Evolutionary conservation across 225 moss, liverwort and hornwort species (phyloP).

Genomic region (Polytrichum commune): DNA sequence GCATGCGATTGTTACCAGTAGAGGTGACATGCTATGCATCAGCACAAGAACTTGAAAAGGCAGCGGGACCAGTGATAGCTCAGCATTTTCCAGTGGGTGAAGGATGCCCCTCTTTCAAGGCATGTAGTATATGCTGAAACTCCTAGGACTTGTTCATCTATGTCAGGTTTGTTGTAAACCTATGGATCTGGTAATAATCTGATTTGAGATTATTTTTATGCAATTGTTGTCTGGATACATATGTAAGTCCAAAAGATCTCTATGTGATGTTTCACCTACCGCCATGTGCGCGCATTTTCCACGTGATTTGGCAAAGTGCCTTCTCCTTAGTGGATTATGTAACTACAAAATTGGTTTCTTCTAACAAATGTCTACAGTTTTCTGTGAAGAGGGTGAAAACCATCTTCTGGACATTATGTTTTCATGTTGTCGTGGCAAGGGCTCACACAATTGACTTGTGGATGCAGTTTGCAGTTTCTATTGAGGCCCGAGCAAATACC

Average conservation of each 20-base stretch:
- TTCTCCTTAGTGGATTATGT: too few species aligned
- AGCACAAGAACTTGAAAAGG: conserved; percentile 75
- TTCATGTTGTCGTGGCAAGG: too few species aligned
- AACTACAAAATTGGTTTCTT: too few species aligned
- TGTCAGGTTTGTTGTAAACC: background rate
- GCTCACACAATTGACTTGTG: background rate
- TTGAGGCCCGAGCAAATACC: conserved; percentile 94
- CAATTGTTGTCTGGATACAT: background rate
- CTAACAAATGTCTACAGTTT: too few species aligned
- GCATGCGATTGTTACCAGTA: conserved; percentile 90
- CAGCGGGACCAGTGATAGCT: conserved; percentile 70
- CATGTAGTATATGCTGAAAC: conserved; percentile 7
- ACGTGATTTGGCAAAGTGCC: too few species aligned
- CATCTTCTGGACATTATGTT: too few species aligned
- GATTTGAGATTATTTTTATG: background rate
- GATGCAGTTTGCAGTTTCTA: conserved; percentile 87
- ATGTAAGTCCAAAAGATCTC: too few species aligned
- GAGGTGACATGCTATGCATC: conserved; percentile 96
- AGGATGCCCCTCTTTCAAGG: conserved; percentile 75
- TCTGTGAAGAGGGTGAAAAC: too few species aligned
- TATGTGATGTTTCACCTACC: too few species aligned
- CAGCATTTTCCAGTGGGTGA: conserved; percentile 77
- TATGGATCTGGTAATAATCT: too few species aligned
- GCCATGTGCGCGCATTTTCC: too few species aligned
- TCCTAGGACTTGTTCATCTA: background rate